Base-by-base conservation (phyloP, 139 green algal genomes). In the Chlorella sp. region DNA sequence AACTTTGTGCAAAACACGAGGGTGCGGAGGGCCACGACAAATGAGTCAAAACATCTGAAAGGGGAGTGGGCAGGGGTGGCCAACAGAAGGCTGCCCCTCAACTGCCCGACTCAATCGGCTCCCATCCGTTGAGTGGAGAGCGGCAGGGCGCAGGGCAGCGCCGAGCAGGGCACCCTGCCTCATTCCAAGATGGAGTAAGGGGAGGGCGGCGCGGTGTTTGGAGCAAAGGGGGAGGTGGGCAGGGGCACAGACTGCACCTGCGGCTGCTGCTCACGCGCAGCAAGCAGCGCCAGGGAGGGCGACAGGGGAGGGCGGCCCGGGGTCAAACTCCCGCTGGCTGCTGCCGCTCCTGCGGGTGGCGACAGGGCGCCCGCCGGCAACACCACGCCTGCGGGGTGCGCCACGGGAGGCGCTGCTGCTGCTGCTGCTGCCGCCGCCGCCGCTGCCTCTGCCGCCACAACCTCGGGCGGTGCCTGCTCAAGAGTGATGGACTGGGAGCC, bases 391-490 rank as follows among this genome's bases (percentile, higher is more conserved):
- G 24, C 39, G 4, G 77, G 37, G 24, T 9, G 3, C 32, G 39
- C 78, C 15, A 26, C 36, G 18, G 76, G 76, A 0, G 76, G 69
- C 69, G 69, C 21, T 7, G 69, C 75, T 36, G 75, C 75, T 22
- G 16, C 34, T 2, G n/a, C 78, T 22, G 42, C 48, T 28, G 79
- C 42, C 28, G 30, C 64, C 0, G 42, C 84, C 14, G 39, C 84
- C 3, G 30, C 84, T 7, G 84, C 84, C 68, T 88, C 84, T 19
- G 68, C 84, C 1, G 64, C 68, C 9, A 68, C 66, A 0, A 80
- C 57, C 30, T 88, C 84, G 40, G 84, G 84, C 7, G 84, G 84
- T 40, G 68, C 26, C 39, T 88, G 84, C 84, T 88, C 84, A 4
- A 88, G 40, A 0, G 84, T 19, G 7, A 88, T 76, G 12, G 84